These are phyloP conservation scores for Salix viminalis DNA, from an alignment of 345 rosid species.

Conservation along the genomic window DNA sequence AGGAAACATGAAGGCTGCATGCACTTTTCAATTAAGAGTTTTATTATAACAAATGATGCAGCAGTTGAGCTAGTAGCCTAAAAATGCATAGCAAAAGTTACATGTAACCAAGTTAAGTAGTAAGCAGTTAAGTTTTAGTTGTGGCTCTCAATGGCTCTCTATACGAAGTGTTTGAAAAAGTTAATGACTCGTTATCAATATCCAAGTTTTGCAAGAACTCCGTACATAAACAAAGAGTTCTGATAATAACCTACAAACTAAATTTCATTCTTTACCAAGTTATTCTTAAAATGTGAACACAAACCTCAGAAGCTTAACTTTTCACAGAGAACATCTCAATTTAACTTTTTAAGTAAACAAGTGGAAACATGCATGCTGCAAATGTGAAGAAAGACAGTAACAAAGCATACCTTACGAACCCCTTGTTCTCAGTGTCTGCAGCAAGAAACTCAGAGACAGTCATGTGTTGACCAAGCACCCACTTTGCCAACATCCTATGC, in stretches of 20 bases:
- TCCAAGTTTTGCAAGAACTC: background rate
- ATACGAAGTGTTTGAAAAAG: background rate
- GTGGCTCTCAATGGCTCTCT: background rate
- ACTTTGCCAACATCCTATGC: conserved; percentile 67
- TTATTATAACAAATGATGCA: background rate
- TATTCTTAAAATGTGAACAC: background rate
- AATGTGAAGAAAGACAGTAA: background rate
- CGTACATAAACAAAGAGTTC: background rate
- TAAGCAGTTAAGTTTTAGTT: background rate
- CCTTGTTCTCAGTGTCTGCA: conserved; percentile 80
- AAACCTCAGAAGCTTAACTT: background rate
- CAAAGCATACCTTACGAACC: conserved; percentile 62
- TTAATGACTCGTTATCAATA: background rate
- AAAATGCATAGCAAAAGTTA: too few relatives aligned
- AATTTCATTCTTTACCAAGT: background rate
- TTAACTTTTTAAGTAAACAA: background rate
- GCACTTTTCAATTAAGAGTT: background rate
- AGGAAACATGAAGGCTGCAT: background rate
- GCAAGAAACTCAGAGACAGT: conserved; percentile 78
- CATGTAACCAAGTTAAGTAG: background rate
- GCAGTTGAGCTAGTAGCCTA: background rate
- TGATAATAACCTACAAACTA: background rate
- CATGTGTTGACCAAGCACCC: conserved; percentile 79
- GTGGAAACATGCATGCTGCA: background rate
- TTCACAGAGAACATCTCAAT: background rate